Evolutionary conservation across 2,329 filamentous ascomycete genomes (phyloP).

Genomic region (Cladosporium sp.): DNA sequence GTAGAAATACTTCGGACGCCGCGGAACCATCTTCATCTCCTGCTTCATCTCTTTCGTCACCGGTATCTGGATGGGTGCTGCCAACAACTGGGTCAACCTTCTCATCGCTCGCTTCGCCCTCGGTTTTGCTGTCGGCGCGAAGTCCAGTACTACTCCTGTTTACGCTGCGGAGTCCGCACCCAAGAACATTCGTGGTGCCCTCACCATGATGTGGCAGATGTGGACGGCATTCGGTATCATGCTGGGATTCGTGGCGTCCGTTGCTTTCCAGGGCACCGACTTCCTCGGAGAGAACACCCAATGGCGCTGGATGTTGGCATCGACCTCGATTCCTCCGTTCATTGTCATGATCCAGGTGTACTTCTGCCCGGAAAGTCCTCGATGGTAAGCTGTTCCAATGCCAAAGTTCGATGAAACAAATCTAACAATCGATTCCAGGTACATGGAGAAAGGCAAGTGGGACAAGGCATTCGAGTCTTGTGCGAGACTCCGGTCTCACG

Average conservation of each 20-base stretch:
- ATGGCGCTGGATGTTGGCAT: constrained; percentile 29
- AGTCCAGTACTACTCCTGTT: constrained; percentile 42
- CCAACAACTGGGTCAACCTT: constrained; percentile 66
- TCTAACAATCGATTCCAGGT: constrained; percentile 17
- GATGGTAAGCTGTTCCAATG: constrained; percentile 22
- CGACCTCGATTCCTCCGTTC: constrained; percentile 37
- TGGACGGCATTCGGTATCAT: constrained; percentile 43
- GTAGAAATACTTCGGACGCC: constrained; percentile 58
- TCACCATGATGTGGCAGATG: constrained; percentile 44
- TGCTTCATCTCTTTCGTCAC: constrained; percentile 62
- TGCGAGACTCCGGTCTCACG: constrained; percentile 29
- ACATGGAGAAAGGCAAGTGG: constrained; percentile 36
- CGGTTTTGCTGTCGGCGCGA: constrained; percentile 49
- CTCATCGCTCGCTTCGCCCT: constrained; percentile 65
- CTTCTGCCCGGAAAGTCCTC: constrained; percentile 41
- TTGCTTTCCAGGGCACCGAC: constrained; percentile 32
- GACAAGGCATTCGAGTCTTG: constrained; percentile 34
- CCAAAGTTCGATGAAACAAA: not conserved
- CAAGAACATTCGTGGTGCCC: constrained; percentile 36
- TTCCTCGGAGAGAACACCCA: constrained; percentile 21
- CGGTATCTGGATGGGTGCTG: constrained; percentile 60
- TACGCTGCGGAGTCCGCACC: constrained; percentile 37
- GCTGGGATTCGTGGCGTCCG: constrained; percentile 38
- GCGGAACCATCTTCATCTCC: constrained; percentile 71
- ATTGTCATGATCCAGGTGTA: constrained; percentile 31